Percentiles rank a stretch among this genome's conserved stretches.
Evolutionary conservation across 441 rosid species (phyloP).

Genomic region (Melastoma candidum): DNA sequence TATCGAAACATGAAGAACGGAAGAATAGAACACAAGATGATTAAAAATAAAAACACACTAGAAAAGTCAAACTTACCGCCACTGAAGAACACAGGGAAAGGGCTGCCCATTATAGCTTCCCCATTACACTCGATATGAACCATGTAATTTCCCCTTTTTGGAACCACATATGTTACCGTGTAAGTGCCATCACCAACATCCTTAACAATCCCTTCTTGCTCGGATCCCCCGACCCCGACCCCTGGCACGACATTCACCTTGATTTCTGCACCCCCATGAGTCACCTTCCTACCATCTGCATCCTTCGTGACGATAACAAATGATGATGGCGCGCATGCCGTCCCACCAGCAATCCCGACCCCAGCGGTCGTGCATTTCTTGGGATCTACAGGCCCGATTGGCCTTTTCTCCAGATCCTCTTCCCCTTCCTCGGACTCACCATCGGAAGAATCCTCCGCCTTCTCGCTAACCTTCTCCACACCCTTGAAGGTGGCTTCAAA

Average conservation of each 20-base stretch:
- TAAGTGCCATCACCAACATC: conserved; percentile 94
- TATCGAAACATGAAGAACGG: not conserved
- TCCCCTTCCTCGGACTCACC: conserved; percentile 65
- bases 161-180: conserved; percentile 81
- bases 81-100: conserved; percentile 96
- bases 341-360: conserved; percentile 93
- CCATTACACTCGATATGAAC: conserved; percentile 83
- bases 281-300: conserved; percentile 77
- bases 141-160: conserved; percentile 98
- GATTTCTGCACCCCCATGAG: conserved; percentile 60
- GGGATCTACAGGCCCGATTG: conserved; percentile 86
- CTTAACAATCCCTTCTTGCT: conserved; percentile 87
- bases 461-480: conserved; percentile 29
- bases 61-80: conserved; percentile 38
- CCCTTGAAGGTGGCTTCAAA: conserved; percentile 90
- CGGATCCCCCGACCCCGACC: conserved; percentile 88
- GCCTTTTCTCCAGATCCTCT: conserved; percentile 53
- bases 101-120: conserved; percentile 85
- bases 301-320: conserved; percentile 83
- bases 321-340: conserved; percentile 79
- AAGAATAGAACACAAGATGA: not conserved
- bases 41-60: not conserved
- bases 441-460: conserved; percentile 38
- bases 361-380: conserved; percentile 85
- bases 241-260: conserved; percentile 82